Evolutionary conservation across 2,329 filamentous ascomycete genomes (phyloP), one percentile per base, ranked within the genome.

Genomic region (Clathrospora elynae): DNA sequence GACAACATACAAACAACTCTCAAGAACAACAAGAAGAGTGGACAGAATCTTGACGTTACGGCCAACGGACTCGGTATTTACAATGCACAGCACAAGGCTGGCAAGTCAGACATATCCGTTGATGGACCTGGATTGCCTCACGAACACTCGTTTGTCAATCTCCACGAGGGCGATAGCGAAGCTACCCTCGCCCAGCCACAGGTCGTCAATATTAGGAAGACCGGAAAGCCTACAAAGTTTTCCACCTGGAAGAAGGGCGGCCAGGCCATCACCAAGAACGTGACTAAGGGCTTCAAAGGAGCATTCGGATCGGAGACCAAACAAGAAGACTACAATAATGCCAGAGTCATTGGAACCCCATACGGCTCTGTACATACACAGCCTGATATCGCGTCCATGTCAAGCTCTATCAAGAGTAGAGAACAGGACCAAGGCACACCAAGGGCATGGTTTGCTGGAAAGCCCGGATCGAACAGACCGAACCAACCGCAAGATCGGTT

Each of bases 201-300:
- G 48, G 88, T 97, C 22, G 88, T 97, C 48, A 95, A 93, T 61
- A 95, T 97, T 51, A 85, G 90, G 60, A 97, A 96, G 51, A 62
- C 64, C 74, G 90, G 88, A 19, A 90, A 96, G 66, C 84, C 87
- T 39, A 95, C 90, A 75, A 97, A 96, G 70, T 96, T 96, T 74
- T 96, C 95, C 73, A 96, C 96, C 74, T 97, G 93, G 91, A 96
- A 96, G 79, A 96, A 95, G 76, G 90, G 90, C 25, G 89, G 89
- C 25, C 92, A 95, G 72, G 91, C 88, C 42, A 86, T 97, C 59
- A 91, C 91, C 18, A 95, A 96, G 71, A 92, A 91, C 64, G 88
- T 97, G 36, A 87, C 88, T 49, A 96, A 96, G 75, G 90, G 91
- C 37, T 84, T 97, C 69, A 96, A 95, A 71, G 88, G 90, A 40